Percentiles rank a stretch among this genome's conserved stretches.
These are phyloP conservation scores for Choanephora cucurbitarum DNA, from an alignment of 371 early-diverging fungal species.

Conservation along the genomic window DNA sequence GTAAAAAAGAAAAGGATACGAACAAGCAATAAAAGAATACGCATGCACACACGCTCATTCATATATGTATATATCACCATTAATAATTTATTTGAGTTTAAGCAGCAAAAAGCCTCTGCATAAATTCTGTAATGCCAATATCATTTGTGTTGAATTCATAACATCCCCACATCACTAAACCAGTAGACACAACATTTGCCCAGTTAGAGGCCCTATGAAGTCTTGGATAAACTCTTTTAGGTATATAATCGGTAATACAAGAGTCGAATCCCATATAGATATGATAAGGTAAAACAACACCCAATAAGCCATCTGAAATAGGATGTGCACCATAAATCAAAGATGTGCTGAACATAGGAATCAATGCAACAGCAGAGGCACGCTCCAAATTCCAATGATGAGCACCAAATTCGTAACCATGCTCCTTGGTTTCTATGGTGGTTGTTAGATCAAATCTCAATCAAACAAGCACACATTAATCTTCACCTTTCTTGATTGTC, in stretches of 20 bases:
- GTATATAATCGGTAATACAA: conserved; percentile 83
- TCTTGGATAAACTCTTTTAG: conserved; percentile 64
- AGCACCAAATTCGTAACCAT: conserved; percentile 33
- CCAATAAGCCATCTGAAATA: conserved; percentile 83
- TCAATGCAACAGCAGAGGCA: conserved; percentile 68
- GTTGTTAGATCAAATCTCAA: background rate
- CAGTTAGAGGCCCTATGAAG: conserved; percentile 64
- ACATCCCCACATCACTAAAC: conserved; percentile 81
- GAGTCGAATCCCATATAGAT: conserved; percentile 78
- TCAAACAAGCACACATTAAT: background rate
- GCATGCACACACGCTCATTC: no score
- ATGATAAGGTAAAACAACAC: conserved; percentile 89
- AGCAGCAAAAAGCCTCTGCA: conserved; percentile 80
- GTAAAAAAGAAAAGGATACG: no score
- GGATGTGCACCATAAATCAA: conserved; percentile 80
- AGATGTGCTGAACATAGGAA: conserved; percentile 79
- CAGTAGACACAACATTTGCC: conserved; percentile 68
- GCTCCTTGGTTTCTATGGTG: background rate
- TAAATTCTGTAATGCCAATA: conserved; percentile 88
- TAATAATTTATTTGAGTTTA: conserved; percentile 28
- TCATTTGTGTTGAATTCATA: conserved; percentile 95
- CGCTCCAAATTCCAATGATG: conserved; percentile 70
- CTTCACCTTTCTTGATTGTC: background rate
- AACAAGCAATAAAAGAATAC: no score
- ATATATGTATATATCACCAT: no score